Percentiles rank a stretch among this genome's conserved stretches.
phyloP scores from a whole-genome alignment of 2,329 filamentous ascomycete species.

The Celoporthe dispersa region DNA sequence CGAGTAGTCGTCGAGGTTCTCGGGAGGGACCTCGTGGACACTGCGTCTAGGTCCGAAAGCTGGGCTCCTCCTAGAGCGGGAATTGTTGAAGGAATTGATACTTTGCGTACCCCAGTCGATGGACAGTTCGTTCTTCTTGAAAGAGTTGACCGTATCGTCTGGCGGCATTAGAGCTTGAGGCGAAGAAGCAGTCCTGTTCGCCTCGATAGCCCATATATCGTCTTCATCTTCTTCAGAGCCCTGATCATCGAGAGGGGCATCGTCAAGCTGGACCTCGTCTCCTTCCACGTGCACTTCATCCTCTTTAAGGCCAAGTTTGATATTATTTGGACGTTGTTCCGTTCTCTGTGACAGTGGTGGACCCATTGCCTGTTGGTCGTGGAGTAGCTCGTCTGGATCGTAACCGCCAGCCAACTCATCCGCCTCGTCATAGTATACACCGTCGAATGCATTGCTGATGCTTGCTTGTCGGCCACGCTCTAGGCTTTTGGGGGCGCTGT shows the following conservation, averaged over 20 bases:
- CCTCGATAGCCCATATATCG: constrained; percentile 64
- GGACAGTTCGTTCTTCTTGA: constrained; percentile 38
- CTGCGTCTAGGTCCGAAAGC: constrained; percentile 17
- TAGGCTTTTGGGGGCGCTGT: background rate
- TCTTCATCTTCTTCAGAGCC: constrained; percentile 49
- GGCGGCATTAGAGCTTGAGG: constrained; percentile 31
- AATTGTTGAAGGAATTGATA: constrained; percentile 17
- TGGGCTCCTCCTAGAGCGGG: constrained; percentile 16
- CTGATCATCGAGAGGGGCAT: constrained; percentile 27
- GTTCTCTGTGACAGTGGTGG: constrained; percentile 10
- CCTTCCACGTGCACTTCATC: constrained; percentile 18
- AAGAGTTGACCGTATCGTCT: constrained; percentile 32
- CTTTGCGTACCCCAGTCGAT: constrained; percentile 31
- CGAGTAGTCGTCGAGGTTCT: constrained; percentile 28
- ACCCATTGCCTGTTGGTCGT: constrained; percentile 31
- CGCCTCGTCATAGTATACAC: constrained; percentile 30
- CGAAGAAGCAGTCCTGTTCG: constrained; percentile 49
- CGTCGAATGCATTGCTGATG: constrained; percentile 30
- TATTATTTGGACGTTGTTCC: constrained; percentile 1
- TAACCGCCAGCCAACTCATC: constrained; percentile 30
- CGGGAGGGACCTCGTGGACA: constrained; percentile 2
- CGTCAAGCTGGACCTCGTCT: constrained; percentile 21
- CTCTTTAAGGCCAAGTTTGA: background rate
- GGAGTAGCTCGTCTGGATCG: constrained; percentile 27
- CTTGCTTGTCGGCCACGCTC: background rate